Conservation (phyloP, 768 basidiomycete genomes). For the Cystobasidium ongulense region DNA sequence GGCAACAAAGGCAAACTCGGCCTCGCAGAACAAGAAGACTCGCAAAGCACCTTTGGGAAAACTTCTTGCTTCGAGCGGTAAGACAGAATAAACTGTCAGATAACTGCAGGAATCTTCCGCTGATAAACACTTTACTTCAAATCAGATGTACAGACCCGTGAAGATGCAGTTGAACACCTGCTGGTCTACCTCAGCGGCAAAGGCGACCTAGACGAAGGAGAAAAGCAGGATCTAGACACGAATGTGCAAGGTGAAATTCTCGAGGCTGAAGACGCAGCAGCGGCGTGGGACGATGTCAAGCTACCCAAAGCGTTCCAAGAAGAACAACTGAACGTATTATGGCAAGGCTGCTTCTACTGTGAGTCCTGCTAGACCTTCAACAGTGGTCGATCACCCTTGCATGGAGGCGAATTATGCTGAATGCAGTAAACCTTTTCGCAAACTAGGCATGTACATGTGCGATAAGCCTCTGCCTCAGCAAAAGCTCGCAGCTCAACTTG, state of each 20-base stretch:
- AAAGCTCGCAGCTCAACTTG: slow-evolving; percentile 72
- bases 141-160: slow-evolving; percentile 74
- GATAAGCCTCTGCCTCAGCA: slow-evolving; percentile 97
- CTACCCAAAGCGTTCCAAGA: slow-evolving; percentile 53
- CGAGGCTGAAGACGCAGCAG: neutral
- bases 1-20: neutral
- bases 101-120: neutral
- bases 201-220: neutral
- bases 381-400: neutral
- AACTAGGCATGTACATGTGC: slow-evolving; percentile 95
- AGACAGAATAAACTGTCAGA: slow-evolving; percentile 35
- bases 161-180: slow-evolving; percentile 66
- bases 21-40: neutral
- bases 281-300: slow-evolving; percentile 47
- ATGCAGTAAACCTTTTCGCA: neutral
- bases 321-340: slow-evolving; percentile 71
- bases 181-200: neutral
- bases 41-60: slow-evolving; percentile 65
- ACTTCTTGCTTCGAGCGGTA: slow-evolving; percentile 84
- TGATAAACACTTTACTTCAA: slow-evolving; percentile 27
- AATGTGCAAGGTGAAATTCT: neutral
- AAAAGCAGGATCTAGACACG: slow-evolving; percentile 13
- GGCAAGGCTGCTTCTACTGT: slow-evolving; percentile 99
- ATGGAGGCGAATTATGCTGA: neutral
- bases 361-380: slow-evolving; percentile 39